These are phyloP conservation scores for Boletellus emodensis DNA, from an alignment of 768 basidiomycete species.

Conservation along the genomic window DNA sequence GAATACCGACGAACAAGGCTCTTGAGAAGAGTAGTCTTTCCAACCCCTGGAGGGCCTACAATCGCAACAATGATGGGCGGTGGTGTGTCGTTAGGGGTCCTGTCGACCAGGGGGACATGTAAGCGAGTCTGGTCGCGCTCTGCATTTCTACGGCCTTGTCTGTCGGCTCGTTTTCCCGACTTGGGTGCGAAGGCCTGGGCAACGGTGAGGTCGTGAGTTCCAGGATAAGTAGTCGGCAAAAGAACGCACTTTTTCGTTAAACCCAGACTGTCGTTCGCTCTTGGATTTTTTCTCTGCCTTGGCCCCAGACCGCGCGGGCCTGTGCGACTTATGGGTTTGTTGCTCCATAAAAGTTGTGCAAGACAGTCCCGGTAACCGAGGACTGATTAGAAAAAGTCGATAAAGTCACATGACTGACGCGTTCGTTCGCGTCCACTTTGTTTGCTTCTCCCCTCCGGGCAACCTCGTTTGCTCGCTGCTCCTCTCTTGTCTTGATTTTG, in stretches of 20 bases:
- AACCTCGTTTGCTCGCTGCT: constrained; percentile 4
- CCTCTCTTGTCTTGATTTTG: constrained; percentile 11
- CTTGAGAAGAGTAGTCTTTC: constrained; percentile 92
- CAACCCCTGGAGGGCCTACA: constrained; percentile 95
- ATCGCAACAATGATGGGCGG: constrained; percentile 94
- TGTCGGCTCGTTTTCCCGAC: constrained; percentile 85
- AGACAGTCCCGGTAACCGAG: constrained; percentile 2
- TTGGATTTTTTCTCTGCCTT: constrained; percentile 80
- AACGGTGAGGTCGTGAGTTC: not conserved
- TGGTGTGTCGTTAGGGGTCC: constrained; percentile 87
- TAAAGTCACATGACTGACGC: constrained; percentile 31
- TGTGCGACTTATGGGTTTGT: constrained; percentile 78
- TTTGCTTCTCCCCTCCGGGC: constrained; percentile 11
- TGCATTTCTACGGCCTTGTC: constrained; percentile 83
- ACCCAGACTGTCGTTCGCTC: constrained; percentile 64
- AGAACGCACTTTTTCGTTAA: constrained; percentile 79
- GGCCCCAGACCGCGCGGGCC: constrained; percentile 63
- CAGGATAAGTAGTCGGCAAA: not conserved
- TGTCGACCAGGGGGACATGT: constrained; percentile 93
- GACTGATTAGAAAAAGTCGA: not conserved
- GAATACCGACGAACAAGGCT: constrained; percentile 89
- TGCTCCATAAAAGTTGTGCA: constrained; percentile 53
- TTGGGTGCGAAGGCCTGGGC: constrained; percentile 82
- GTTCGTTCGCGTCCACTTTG: constrained; percentile 17
- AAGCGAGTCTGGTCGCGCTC: constrained; percentile 93